Conservation (phyloP, 2,329 filamentous ascomycete species). For the Colletotrichum nymphaeae region DNA sequence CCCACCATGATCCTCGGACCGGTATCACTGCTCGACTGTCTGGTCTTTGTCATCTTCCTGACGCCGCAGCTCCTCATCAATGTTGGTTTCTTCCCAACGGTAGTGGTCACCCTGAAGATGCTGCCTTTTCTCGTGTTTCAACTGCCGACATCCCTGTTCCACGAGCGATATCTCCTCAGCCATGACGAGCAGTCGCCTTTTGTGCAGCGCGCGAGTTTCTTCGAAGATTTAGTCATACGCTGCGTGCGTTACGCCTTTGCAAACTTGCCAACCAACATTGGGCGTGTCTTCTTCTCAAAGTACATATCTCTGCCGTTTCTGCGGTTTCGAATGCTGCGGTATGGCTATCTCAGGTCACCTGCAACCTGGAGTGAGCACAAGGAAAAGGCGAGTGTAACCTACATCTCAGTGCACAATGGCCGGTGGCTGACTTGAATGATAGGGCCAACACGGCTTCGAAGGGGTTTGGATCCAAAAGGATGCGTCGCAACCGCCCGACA, state of each 20-base stretch:
- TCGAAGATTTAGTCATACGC: constrained; percentile 82
- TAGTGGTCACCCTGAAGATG: constrained; percentile 67
- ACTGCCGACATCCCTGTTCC: constrained; percentile 69
- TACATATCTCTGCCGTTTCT: constrained; percentile 79
- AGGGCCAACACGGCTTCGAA: constrained; percentile 48
- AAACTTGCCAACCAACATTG: constrained; percentile 74
- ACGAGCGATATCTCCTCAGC: constrained; percentile 64
- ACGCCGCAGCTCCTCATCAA: constrained; percentile 77
- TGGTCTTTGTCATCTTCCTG: constrained; percentile 78
- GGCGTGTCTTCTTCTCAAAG: constrained; percentile 83
- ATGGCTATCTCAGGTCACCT: constrained; percentile 73
- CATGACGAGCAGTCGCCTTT: constrained; percentile 60
- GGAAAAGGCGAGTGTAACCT: constrained; percentile 53
- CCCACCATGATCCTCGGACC: constrained; percentile 76
- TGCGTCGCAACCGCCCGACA: constrained; percentile 71
- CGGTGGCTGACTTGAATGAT: not conserved
- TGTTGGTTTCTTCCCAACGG: constrained; percentile 70
- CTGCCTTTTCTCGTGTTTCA: constrained; percentile 76
- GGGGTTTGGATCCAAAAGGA: constrained; percentile 79
- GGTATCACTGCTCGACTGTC: constrained; percentile 80
- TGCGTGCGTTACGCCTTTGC: constrained; percentile 84
- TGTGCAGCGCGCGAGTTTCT: constrained; percentile 75
- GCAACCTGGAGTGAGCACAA: constrained; percentile 70
- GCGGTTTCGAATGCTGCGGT: constrained; percentile 78
- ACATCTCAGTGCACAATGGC: not conserved